Percentiles rank a stretch among this genome's conserved stretches.
phyloP scores from a whole-genome alignment of 345 rosid genomes.

The Citrus reticulata region DNA sequence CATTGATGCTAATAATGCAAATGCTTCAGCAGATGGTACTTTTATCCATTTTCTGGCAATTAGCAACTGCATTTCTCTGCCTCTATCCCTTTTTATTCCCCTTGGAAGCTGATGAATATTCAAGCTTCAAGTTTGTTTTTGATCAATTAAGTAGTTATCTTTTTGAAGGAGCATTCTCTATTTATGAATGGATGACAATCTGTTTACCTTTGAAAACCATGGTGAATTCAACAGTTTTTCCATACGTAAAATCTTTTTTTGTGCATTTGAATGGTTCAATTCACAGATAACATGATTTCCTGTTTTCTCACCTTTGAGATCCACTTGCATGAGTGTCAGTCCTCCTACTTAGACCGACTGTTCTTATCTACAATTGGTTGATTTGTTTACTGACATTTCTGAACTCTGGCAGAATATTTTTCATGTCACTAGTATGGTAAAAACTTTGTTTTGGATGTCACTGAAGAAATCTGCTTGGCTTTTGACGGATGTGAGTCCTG shows the following conservation, averaged over 20 bases:
- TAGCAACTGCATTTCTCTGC: background rate
- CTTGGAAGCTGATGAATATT: background rate
- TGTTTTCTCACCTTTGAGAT: background rate
- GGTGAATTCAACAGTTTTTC: background rate
- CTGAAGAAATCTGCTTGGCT: background rate
- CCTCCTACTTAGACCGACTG: background rate
- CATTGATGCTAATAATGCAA: constrained; percentile 53
- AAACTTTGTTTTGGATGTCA: background rate
- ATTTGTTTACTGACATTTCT: background rate
- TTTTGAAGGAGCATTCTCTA: constrained; percentile 1
- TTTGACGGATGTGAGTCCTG: background rate
- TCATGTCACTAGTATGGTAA: background rate
- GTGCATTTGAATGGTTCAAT: background rate
- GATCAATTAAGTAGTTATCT: background rate
- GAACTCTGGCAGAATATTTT: background rate
- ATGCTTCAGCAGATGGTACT: constrained; percentile 59
- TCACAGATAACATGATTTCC: background rate
- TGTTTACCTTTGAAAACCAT: background rate
- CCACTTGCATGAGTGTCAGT: background rate
- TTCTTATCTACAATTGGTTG: background rate
- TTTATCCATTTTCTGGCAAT: constrained; percentile 11
- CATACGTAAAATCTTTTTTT: background rate
- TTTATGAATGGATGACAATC: background rate
- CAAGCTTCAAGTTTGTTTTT: background rate
- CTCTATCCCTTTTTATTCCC: background rate